Percentiles rank a stretch among this genome's conserved stretches.
Conservation (phyloP, 2,329 filamentous ascomycete species). For the Paraphoma chrysanthemicola region DNA sequence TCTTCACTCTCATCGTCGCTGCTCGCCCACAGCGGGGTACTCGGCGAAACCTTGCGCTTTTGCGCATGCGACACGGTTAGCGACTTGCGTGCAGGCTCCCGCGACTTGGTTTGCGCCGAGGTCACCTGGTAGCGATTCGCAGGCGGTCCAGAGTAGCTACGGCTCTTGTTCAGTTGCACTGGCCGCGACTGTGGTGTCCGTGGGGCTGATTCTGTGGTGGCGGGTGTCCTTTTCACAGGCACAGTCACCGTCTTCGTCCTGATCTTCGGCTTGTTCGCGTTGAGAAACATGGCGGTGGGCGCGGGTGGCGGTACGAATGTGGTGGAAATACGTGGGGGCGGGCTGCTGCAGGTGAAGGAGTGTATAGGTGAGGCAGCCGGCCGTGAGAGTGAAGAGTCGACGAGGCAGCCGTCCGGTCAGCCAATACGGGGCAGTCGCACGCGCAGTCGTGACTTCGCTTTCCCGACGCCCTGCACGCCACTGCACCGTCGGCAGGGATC, state of each 20-base stretch:
- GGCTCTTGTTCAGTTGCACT: slow-evolving; percentile 12
- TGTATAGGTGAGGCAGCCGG: slow-evolving; percentile 14
- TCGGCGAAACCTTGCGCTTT: slow-evolving; percentile 44
- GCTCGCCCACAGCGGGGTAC: slow-evolving; percentile 43
- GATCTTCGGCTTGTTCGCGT: slow-evolving; percentile 39
- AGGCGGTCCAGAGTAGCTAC: slow-evolving; percentile 27
- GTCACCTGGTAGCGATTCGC: slow-evolving; percentile 37
- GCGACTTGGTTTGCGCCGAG: slow-evolving; percentile 19
- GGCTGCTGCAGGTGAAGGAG: slow-evolving; percentile 17
- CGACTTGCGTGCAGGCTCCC: slow-evolving; percentile 29
- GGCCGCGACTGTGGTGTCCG: slow-evolving; percentile 14
- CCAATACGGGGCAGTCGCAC: slow-evolving; percentile 19
- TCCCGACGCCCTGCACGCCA: slow-evolving; percentile 20
- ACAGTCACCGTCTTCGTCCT: slow-evolving; percentile 41
- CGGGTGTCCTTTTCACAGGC: slow-evolving; percentile 26
- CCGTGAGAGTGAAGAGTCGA: slow-evolving; percentile 10
- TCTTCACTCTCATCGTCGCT: slow-evolving; percentile 42
- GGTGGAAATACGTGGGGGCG: slow-evolving; percentile 1
- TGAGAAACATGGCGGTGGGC: slow-evolving; percentile 35
- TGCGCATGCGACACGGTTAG: slow-evolving; percentile 36
- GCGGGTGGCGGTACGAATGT: slow-evolving; percentile 5
- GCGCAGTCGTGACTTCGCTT: slow-evolving; percentile 20
- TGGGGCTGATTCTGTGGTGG: slow-evolving; percentile 15
- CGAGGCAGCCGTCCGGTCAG: slow-evolving; percentile 20
- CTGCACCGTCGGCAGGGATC: slow-evolving; percentile 30